Evolutionary conservation across 73 alveolate genomes (phyloP).

Genomic region (Paramecium sexaurelia): DNA sequence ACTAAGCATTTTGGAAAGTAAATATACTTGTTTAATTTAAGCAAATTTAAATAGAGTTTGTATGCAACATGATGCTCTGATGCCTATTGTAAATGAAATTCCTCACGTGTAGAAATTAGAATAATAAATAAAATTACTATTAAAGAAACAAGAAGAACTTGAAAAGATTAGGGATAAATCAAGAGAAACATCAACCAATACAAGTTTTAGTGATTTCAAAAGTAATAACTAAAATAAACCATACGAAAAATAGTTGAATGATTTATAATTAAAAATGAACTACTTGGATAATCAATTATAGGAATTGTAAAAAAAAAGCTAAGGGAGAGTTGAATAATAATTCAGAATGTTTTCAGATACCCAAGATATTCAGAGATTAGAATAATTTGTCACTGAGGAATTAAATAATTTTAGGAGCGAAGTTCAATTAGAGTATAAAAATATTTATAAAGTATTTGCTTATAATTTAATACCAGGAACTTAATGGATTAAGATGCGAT

Average conservation of each 20-base stretch:
- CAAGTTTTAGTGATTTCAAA: constrained; percentile 38
- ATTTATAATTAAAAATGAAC: not conserved
- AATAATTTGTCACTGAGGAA: not conserved
- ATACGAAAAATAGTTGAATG: constrained; percentile 17
- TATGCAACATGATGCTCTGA: constrained; percentile 26
- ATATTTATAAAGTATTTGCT: constrained; percentile 13
- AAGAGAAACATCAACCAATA: constrained; percentile 31
- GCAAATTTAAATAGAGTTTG: constrained; percentile 39
- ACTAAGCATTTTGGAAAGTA: constrained; percentile 14
- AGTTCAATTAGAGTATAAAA: constrained; percentile 15
- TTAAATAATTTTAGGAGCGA: not conserved
- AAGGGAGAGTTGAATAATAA: not conserved
- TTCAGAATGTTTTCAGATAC: constrained; percentile 2
- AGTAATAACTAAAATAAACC: not conserved
- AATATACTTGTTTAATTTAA: not conserved
- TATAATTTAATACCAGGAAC: not conserved
- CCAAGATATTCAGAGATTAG: constrained; percentile 17
- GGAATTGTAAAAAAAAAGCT: not conserved
- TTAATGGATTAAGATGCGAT: constrained; percentile 55
- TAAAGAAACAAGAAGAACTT: constrained; percentile 22
- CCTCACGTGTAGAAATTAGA: not conserved
- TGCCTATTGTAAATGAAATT: not conserved
- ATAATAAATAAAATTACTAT: not conserved
- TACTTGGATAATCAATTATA: not conserved
- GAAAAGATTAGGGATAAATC: constrained; percentile 34